Base-by-base conservation (phyloP, 169 alveolate genomes). In the Babesia gibsoni region DNA sequence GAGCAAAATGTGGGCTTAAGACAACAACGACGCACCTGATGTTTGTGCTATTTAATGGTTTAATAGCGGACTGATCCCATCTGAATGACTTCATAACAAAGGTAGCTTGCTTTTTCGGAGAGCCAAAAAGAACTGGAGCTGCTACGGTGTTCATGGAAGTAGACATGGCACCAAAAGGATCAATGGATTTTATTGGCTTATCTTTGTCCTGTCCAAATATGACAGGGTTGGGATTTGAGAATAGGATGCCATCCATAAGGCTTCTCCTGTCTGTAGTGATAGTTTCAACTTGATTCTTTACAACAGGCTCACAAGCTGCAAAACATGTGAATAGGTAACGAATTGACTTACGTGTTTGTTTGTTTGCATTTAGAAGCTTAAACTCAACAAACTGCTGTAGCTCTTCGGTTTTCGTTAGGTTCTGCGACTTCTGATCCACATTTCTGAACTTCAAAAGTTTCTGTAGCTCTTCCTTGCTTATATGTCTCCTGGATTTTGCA, bases 41-140 rank as follows among this genome's bases (percentile, higher is more conserved):
- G 32, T 56, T 75, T 46, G 84, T 65, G 52, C 75, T 43, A 29
- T 75, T 64, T 18, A 64, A 61, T 6, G 84, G 84, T 32, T 75
- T 75, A 41, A 39, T 65, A 20, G 22, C 32, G 1, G 84, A 53
- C n/a, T 75, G 78, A 42, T 75, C 81, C 73, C 77, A 75, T 22
- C 84, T 37, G 27, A 75, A 75, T 18, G 84, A 75, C 30, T 75
- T 65, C 84, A 75, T 75, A 7, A 75, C 73, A 33, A 75, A 25
- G 22, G 84, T 64, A 0, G 80, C 23, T 22, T 61, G 50, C 16
- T 75, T 66, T 45, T 37, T 53, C 4, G 68, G 80, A 8, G 84
- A 52, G 4, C 54, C 20, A 0, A 39, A 29, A 16, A 25, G 32
- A 2, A 23, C 7, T 22, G 23, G 20, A 8, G 48, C 58, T 23